Percentiles rank a stretch among this genome's conserved stretches.
These are phyloP conservation scores for Lyophyllum decastes DNA, from an alignment of 768 basidiomycete species.

Conservation along the genomic window DNA sequence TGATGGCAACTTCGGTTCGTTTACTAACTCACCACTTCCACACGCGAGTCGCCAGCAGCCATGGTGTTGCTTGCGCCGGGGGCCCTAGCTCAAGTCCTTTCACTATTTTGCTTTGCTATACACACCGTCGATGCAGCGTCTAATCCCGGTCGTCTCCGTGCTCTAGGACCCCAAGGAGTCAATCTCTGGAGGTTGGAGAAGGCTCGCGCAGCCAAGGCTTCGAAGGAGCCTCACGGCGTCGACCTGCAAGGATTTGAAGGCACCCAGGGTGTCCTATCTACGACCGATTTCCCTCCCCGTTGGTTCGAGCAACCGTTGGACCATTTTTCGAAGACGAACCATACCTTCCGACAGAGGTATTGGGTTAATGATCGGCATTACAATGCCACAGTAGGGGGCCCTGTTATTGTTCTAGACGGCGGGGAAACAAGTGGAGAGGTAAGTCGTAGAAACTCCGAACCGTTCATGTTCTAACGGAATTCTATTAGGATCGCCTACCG, in stretches of 20 bases:
- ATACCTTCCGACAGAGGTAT: conserved; percentile 85
- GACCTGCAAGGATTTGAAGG: conserved; percentile 19
- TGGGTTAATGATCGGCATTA: conserved; percentile 91
- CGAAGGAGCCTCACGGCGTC: conserved; percentile 11
- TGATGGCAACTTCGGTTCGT: neutral
- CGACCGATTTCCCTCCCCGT: conserved; percentile 50
- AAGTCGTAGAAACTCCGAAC: conserved; percentile 20
- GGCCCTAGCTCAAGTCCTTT: conserved; percentile 3
- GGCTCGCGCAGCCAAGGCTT: conserved; percentile 16
- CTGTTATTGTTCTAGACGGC: conserved; percentile 89
- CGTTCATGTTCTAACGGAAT: neutral
- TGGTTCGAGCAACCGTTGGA: conserved; percentile 88
- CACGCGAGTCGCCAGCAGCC: neutral
- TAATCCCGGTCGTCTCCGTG: conserved; percentile 19
- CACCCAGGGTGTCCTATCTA: conserved; percentile 11
- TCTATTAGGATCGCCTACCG: conserved; percentile 42
- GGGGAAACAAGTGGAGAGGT: conserved; percentile 90
- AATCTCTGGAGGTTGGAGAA: conserved; percentile 62
- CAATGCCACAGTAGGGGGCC: conserved; percentile 65
- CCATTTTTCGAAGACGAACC: conserved; percentile 62
- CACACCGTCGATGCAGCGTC: conserved; percentile 5
- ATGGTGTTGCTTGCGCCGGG: conserved; percentile 8
- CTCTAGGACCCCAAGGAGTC: conserved; percentile 57
- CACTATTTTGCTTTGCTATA: conserved; percentile 2
- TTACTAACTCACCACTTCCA: neutral